Base-by-base conservation (phyloP, 2,329 filamentous ascomycete genomes). In the Stemphylium beticola region DNA sequence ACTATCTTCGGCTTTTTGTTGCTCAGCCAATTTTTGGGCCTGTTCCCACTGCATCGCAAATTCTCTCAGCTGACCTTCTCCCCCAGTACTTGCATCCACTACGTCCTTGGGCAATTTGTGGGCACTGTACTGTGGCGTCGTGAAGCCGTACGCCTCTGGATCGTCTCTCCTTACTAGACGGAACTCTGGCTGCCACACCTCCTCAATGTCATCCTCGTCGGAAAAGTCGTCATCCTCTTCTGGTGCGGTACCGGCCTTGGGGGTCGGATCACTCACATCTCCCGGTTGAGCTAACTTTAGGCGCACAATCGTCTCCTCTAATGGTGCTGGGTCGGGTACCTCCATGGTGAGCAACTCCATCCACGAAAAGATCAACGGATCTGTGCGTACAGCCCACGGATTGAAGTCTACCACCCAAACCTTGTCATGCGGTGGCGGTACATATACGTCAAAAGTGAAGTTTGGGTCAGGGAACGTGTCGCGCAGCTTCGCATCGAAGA, bases 31-130 rank as follows among this genome's bases (percentile, higher is more conserved):
- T 40, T 76, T 73, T 54, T 74, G 70, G 2, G 71, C 73, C 57
- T 81, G 76, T 61, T 81, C 74, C 80, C 80, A 82, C 60, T 81
- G 77, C 50, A 74, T 71, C 4, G 79, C 78, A 65, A 82, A 81
- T 76, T 96, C 92, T 57, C 88, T 83, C 78, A 98, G 83, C 0
- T 89, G 89, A 3, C 89, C 90, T 50, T 90, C 86, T 0, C 78
- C 80, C 15, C 81, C 79, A 29, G 73, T 77, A 26, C 83, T 84
- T 2, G 85, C 86, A 68, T 88, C 85, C 2, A 97, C 93, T 2
- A 98, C 92, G 65, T 99, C 95, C 74, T 88, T 92, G 0, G 95
- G 95, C 65, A 99, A 78, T 77, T 98, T 99, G 72, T 98, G 93
- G 3, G 95, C 93, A 58, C 92, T 96, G 75, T 96, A 98, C 68